These are phyloP conservation scores for Lactifluus subvellereus DNA, from an alignment of 768 basidiomycete genomes.

Conservation along the genomic window DNA sequence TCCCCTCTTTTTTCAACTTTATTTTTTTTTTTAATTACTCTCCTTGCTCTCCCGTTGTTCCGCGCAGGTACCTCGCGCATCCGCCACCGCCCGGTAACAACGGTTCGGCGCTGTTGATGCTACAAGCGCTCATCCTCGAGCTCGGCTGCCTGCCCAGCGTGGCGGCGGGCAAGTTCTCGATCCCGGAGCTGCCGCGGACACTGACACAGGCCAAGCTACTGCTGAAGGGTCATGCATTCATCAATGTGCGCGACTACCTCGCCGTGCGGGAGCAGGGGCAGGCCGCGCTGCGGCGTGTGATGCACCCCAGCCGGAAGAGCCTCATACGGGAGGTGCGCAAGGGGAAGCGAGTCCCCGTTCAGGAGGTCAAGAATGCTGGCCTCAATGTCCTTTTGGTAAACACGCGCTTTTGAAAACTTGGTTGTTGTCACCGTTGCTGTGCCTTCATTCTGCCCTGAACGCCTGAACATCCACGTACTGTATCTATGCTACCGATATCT, in stretches of 20 bases:
- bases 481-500: background rate
- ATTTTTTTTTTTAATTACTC: background rate
- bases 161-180: constrained; percentile 35
- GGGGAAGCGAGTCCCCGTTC: constrained; percentile 39
- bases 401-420: constrained; percentile 11
- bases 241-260: constrained; percentile 72
- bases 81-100: constrained; percentile 38
- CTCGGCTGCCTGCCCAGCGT: constrained; percentile 39
- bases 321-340: constrained; percentile 55
- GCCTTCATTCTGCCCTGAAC: background rate
- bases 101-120: constrained; percentile 49
- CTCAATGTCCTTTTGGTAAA: constrained; percentile 51
- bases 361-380: constrained; percentile 61
- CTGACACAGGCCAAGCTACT: constrained; percentile 63
- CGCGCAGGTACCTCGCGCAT: constrained; percentile 46
- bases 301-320: constrained; percentile 57
- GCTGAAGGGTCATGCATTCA: constrained; percentile 58
- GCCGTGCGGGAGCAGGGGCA: constrained; percentile 58
- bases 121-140: constrained; percentile 73
- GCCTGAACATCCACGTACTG: background rate
- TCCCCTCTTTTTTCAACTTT: constrained; percentile 7
- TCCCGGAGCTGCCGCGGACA: constrained; percentile 47
- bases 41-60: background rate
- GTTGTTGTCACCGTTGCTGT: background rate
- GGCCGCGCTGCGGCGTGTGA: constrained; percentile 49